Base-by-base conservation (phyloP, 257 asterid genomes). In the Henckelia pumila region DNA sequence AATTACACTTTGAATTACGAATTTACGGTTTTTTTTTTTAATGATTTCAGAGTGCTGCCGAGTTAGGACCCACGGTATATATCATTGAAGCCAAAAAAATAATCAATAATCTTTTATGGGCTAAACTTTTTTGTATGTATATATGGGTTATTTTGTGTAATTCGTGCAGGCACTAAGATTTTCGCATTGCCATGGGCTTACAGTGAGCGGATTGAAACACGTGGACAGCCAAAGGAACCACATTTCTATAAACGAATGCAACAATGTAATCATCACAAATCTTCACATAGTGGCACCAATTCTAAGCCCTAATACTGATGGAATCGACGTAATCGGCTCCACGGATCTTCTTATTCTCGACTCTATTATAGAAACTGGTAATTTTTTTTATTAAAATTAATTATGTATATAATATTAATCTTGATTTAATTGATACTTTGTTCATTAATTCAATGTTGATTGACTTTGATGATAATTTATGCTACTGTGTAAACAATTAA, bases 301-400 rank as follows among this genome's bases (percentile, higher is more conserved):
- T 4, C 26, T 5, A 8, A 83, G 92, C 59, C 88, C 88, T 32
- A 86, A 86, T 73, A 83, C 92, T 8, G 89, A 86, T 66, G 92
- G 87, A 60, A 76, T 86, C 17, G 84, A 81, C 76, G 63, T 79
- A 13, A 77, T n/a, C n/a, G n/a, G n/a, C n/a, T n/a, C n/a, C n/a
- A n/a, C n/a, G n/a, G 83, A 65, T 0, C 11, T 17, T 77, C 88
- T 7, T 70, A 80, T 86, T 60, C 70, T 21, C 0, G 20, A 76
- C 77, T 75, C 75, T 44, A 13, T 9, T 49, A 74, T 79, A 59
- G 76, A 67, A 64, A 84, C 84, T 0, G 85, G 84, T 79, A 40
- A n/a, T n/a, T n/a, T n/a, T n/a, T n/a, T n/a, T n/a, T n/a, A n/a
- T n/a, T n/a, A n/a, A n/a, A n/a, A n/a, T n/a, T n/a, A n/a, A n/a